Conservation (phyloP, 257 asterid species). For the Ilex asprella region DNA sequence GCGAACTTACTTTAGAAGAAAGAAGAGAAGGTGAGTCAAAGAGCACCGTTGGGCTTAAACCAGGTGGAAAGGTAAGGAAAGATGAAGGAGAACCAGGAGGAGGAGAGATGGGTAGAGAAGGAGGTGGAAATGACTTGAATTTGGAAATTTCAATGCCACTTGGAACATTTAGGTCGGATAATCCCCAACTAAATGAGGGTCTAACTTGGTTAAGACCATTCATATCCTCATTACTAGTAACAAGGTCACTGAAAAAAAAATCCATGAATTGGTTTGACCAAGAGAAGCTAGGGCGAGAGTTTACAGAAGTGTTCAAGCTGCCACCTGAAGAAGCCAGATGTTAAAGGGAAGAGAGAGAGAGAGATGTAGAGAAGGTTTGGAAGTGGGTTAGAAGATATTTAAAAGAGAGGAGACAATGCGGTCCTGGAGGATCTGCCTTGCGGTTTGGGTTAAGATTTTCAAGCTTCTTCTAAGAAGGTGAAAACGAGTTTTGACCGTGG, state of each 20-base stretch:
- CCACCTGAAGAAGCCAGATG: constrained; percentile 32
- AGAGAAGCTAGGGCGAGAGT: constrained; percentile 17
- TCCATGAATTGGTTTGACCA: constrained; percentile 23
- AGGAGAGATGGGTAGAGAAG: constrained; percentile 54
- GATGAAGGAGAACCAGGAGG: constrained; percentile 75
- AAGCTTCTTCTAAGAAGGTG: constrained; percentile 5
- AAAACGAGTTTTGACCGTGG: constrained; percentile 8
- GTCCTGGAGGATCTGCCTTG: too few species aligned
- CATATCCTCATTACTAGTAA: background rate
- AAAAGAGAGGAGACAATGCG: too few species aligned
- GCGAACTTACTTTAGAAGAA: constrained; percentile 50
- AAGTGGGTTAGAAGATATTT: too few species aligned
- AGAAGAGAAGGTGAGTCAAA: constrained; percentile 79
- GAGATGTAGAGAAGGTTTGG: background rate
- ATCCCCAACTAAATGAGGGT: constrained; percentile 29
- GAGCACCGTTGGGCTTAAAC: constrained; percentile 64
- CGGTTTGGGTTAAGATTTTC: background rate
- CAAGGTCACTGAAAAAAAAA: constrained; percentile 34
- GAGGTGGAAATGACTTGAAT: constrained; percentile 49
- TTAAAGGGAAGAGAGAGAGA: background rate
- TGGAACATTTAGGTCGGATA: constrained; percentile 6
- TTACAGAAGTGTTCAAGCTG: constrained; percentile 16
- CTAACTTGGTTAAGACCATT: background rate
- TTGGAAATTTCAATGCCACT: constrained; percentile 21
- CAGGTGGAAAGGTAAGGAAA: constrained; percentile 49